Conservation (phyloP, 1,284 basidiomycete genomes). For the Puccinia horiana region DNA sequence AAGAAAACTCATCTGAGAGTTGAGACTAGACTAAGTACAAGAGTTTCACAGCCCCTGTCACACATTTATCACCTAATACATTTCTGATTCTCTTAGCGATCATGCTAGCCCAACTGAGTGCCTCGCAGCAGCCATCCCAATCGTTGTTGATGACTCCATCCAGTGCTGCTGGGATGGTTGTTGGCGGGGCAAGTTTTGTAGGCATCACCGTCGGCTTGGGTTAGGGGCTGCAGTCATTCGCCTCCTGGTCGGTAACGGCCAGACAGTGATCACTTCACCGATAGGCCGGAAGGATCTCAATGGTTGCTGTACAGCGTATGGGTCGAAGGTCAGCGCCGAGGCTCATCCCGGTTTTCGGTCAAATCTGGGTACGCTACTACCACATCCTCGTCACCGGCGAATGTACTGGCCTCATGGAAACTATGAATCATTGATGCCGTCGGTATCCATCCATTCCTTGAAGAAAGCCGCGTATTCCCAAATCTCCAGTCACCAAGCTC, state of each 20-base stretch:
- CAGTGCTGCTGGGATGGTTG: constrained; percentile 55
- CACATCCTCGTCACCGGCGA: constrained; percentile 93
- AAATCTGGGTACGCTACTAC: constrained; percentile 80
- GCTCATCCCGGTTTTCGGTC: constrained; percentile 50
- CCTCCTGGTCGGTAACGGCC: constrained; percentile 23
- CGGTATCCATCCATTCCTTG: constrained; percentile 96
- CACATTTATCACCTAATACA: too few species aligned
- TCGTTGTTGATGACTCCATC: constrained; percentile 53
- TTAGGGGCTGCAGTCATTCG: constrained; percentile 54
- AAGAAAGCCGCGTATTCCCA: constrained; percentile 97
- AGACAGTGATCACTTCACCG: constrained; percentile 32
- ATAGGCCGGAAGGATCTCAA: constrained; percentile 49
- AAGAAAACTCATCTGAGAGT: too few species aligned
- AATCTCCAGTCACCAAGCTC: constrained; percentile 64
- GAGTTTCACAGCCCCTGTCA: too few species aligned
- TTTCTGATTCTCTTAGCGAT: too few species aligned
- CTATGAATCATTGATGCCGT: constrained; percentile 87
- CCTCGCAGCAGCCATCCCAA: constrained; percentile 62
- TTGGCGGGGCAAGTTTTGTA: constrained; percentile 55
- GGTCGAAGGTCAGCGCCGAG: constrained; percentile 48
- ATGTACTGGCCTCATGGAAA: constrained; percentile 87
- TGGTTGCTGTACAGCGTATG: not conserved
- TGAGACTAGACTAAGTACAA: too few species aligned
- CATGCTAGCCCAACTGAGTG: constrained; percentile 95
- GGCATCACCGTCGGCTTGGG: constrained; percentile 55